These are phyloP conservation scores for Exophiala spinifera DNA, from an alignment of 2,329 filamentous ascomycete genomes.

Conservation along the genomic window DNA sequence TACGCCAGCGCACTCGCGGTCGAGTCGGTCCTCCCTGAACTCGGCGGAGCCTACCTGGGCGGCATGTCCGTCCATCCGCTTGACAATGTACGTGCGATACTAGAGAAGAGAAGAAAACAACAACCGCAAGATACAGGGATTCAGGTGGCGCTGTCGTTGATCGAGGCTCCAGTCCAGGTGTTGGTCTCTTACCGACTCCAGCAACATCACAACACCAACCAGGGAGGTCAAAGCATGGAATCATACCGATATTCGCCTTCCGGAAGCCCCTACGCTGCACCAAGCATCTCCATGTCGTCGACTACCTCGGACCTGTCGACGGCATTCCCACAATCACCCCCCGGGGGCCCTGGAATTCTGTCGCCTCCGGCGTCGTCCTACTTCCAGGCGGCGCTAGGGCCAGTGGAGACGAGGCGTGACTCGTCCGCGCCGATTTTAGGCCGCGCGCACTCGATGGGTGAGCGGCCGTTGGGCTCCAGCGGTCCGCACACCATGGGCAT, in stretches of 20 bases:
- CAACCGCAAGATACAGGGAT: constrained; percentile 56
- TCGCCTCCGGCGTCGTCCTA: constrained; percentile 39
- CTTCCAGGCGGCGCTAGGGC: constrained; percentile 17
- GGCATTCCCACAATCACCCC: constrained; percentile 38
- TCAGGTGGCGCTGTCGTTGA: constrained; percentile 62
- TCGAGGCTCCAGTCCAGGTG: constrained; percentile 70
- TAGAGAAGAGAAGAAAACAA: constrained; percentile 65
- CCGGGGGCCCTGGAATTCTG: constrained; percentile 40
- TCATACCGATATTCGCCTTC: constrained; percentile 27
- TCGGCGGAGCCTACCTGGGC: constrained; percentile 84
- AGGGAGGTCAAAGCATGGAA: constrained; percentile 13
- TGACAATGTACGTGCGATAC: constrained; percentile 77
- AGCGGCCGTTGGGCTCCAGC: constrained; percentile 17
- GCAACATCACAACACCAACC: constrained; percentile 52
- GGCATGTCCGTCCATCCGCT: constrained; percentile 75
- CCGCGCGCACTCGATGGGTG: constrained; percentile 31
- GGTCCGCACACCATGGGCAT: constrained; percentile 23
- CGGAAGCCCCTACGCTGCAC: constrained; percentile 22
- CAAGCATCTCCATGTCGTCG: constrained; percentile 17
- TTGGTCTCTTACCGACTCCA: constrained; percentile 66
- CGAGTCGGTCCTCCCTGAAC: constrained; percentile 87
- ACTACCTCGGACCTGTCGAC: constrained; percentile 15
- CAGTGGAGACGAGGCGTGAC: constrained; percentile 34
- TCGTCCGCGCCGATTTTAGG: constrained; percentile 30
- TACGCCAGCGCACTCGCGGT: constrained; percentile 84